Evolutionary conservation across 1,139 yeast genomes (phyloP), one percentile per base, ranked within the genome.

Genomic region (Nakaseomyces glabratus): DNA sequence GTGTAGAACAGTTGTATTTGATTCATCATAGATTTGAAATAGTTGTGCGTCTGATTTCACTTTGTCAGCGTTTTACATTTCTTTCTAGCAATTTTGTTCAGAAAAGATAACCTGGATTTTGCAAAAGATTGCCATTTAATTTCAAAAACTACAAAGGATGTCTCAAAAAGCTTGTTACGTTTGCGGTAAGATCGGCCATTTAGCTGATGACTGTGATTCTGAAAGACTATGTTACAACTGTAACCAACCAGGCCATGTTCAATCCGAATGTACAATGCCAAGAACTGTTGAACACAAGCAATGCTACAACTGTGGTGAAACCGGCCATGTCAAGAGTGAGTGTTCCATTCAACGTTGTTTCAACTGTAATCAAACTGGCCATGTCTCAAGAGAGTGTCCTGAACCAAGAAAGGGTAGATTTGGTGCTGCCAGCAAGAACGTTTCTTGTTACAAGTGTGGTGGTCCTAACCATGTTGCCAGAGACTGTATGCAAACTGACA

Each of bases 401-500:
- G 69, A 68, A 42, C 68, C 69, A 48, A 54, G 40, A 38, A 52
- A 47, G 36, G 35, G 44, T 44, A 47, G 49, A 40, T 39, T 44
- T 34, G 34, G 38, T 24, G 35, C 39, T 20, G 36, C 39, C 34
- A 35, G 52, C 30, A 33, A 36, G 36, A 68, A 69, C 45, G 72
- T 82, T 44, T 75, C 86, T 40, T 84, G 94, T 65, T 82, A 80
- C 78, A 82, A 79, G 65, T 84, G 94, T 62, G 93, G 93, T 54
- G 94, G 93, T 46, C 88, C 93, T 58, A 82, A 82, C 75, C 95
- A 84, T 62, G 80, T 76, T 64, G 94, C 94, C 44, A 79, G 85
- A 65, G 93, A 82, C 62, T 84, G 95, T 63, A 84, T 79, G 62
- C 86, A 85, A 43, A 69, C 72, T 47, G 68, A 63, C 37, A 74